Conservation (phyloP, 768 basidiomycete genomes). For the Boletus edulis region DNA sequence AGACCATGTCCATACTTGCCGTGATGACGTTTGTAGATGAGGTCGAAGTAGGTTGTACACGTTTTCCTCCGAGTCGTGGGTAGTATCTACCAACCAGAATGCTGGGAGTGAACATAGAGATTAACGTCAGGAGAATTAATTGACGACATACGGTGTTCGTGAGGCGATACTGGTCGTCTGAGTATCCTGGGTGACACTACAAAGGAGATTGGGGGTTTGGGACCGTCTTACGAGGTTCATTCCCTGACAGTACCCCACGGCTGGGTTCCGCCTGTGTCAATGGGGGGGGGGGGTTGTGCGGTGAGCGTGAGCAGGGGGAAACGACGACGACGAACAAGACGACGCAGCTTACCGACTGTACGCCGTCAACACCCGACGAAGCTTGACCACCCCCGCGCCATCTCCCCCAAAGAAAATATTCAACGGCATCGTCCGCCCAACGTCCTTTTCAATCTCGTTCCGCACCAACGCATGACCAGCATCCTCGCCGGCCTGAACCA, state of each 20-base stretch:
- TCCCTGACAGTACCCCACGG: slow-evolving; percentile 92
- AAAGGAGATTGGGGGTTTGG: no score
- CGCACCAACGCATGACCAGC: slow-evolving; percentile 48
- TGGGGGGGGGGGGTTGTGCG: background rate
- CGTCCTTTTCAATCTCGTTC: slow-evolving; percentile 95
- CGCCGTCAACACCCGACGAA: slow-evolving; percentile 84
- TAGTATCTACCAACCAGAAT: no score
- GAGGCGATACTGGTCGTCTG: no score
- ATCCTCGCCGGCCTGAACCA: slow-evolving; percentile 48
- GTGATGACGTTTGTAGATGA: no score
- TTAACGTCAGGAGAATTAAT: no score
- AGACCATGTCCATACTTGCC: no score
- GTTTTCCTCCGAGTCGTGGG: no score
- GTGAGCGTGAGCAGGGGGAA: background rate
- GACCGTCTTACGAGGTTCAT: slow-evolving; percentile 74
- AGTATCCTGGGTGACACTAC: no score
- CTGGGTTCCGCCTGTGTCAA: slow-evolving; percentile 74
- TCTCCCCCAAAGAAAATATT: slow-evolving; percentile 98
- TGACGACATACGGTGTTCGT: no score
- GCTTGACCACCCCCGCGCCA: slow-evolving; percentile 89
- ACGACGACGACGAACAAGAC: background rate
- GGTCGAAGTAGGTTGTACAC: no score
- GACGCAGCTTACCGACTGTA: slow-evolving; percentile 74
- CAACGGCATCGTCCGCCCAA: slow-evolving; percentile 86
- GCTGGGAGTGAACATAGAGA: no score